Evolutionary conservation across 2,329 filamentous ascomycete species (phyloP), one percentile per base, ranked within the genome.

Genomic region (Penicillium sp.): DNA sequence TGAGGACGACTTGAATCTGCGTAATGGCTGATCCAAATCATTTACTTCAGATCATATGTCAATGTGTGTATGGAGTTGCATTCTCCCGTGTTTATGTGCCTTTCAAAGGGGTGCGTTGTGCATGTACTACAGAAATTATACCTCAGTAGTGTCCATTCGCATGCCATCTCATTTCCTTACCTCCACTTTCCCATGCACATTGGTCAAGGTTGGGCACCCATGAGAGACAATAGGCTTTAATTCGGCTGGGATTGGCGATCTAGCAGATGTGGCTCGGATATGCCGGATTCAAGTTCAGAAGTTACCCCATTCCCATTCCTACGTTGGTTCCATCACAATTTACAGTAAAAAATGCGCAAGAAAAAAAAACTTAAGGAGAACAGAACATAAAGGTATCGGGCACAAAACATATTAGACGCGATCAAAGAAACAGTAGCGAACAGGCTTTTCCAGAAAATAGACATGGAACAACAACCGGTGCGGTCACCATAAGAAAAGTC

Each of bases 401-500:
- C 17, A 43, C 10, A 8, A 21, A 56, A 23, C n/a, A 47, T 5
- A 46, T 27, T 27, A 37, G 21, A 43, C 17, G 50, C n/a, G 8
- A 17, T 46, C 31, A 56, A 38, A 29, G 13, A 31, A 38, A 31
- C 17, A 27, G 38, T n/a, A 46, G 9, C 15, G 8, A 17, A 38
- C 43, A 31, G 15, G 15, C 25, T 27, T 29, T 17, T 17, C 23
- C 12, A n/a, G 38, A 31, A 46, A 47, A 50, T 29, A 29, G 23
- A 35, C 15, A 53, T 31, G 37, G 35, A 29, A 29, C 10, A 53
- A 61, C 52, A 56, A 50, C 50, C 59, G 25, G 51, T 50, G 29
- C 48, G 3, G 49, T 59, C 56, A 38, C 48, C 60, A 25, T 17
- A 4, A 35, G 13, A 4, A 17, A 31, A 17, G 10, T 17, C 10